phyloP scores from a whole-genome alignment of 1,284 basidiomycete genomes.

The Cerioporus squamosus region DNA sequence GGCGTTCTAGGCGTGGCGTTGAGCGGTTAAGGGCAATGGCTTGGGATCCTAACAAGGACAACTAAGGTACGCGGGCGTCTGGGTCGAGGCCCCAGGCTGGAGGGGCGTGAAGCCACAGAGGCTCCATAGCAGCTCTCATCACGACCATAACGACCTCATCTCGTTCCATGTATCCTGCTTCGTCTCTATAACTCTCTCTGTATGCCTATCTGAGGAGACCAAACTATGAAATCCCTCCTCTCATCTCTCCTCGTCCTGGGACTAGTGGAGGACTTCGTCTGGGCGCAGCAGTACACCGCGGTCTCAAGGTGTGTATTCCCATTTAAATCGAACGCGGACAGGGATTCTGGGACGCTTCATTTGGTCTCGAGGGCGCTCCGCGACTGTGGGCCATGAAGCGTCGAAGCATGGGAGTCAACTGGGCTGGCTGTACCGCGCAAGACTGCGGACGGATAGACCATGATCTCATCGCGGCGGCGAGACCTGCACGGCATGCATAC shows the following conservation, averaged over 20 bases:
- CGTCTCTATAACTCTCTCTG: slow-evolving; percentile 10
- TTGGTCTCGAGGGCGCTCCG: background rate
- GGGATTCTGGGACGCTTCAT: background rate
- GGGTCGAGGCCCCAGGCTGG: slow-evolving; percentile 7
- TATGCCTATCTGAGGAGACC: slow-evolving; percentile 7
- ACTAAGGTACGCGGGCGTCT: slow-evolving; percentile 17
- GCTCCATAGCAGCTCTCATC: slow-evolving; percentile 13
- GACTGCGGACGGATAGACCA: no score
- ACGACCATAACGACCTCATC: slow-evolving; percentile 25
- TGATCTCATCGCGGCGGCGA: no score
- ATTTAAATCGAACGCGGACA: background rate
- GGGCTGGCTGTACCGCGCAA: no score
- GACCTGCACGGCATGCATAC: no score
- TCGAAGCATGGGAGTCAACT: no score
- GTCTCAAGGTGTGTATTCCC: slow-evolving; percentile 30
- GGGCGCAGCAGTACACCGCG: slow-evolving; percentile 27
- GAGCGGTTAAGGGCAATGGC: slow-evolving; percentile 20
- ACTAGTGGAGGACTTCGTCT: slow-evolving; percentile 16
- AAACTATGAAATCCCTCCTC: slow-evolving; percentile 19
- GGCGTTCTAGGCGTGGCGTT: no score
- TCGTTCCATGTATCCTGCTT: slow-evolving; percentile 22
- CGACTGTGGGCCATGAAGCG: no score
- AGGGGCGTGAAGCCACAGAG: slow-evolving; percentile 5
- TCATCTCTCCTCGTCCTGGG: slow-evolving; percentile 19
- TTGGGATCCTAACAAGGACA: slow-evolving; percentile 32